Conservation (phyloP, 2,329 filamentous ascomycete species). For the Colletotrichum chlorophyti region DNA sequence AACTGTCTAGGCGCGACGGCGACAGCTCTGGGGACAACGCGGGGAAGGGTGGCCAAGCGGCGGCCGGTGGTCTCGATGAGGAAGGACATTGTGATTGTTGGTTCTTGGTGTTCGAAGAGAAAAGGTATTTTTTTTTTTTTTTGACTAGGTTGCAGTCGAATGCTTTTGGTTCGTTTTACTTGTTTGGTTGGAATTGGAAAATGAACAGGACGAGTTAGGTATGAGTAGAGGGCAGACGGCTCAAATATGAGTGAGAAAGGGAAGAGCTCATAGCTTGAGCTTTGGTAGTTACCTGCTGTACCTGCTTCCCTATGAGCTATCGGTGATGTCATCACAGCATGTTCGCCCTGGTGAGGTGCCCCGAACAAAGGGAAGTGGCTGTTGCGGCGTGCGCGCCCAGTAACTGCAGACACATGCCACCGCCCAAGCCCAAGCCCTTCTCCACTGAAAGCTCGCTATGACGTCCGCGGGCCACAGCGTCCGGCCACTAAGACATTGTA, state of each 20-base stretch:
- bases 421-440: neutral
- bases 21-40: slow-evolving; percentile 45
- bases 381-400: no score
- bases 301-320: slow-evolving; percentile 16
- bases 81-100: slow-evolving; percentile 55
- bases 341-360: neutral
- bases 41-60: slow-evolving; percentile 42
- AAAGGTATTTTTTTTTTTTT: slow-evolving; percentile 11
- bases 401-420: neutral
- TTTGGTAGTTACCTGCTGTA: neutral
- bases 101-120: neutral
- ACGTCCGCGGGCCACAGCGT: slow-evolving; percentile 16
- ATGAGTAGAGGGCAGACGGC: neutral
- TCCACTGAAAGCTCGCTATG: slow-evolving; percentile 13
- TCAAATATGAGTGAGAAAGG: slow-evolving; percentile 19
- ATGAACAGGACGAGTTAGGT: neutral
- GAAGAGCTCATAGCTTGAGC: no score
- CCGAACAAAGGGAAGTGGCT: neutral
- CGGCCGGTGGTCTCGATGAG: slow-evolving; percentile 54
- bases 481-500: slow-evolving; percentile 22
- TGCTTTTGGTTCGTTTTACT: neutral
- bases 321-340: slow-evolving; percentile 20
- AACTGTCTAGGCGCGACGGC: slow-evolving; percentile 55
- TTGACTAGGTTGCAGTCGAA: neutral
- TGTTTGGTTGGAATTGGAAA: neutral